Conservation (phyloP, 2,329 filamentous ascomycete genomes). For the Alternaria dauci region DNA sequence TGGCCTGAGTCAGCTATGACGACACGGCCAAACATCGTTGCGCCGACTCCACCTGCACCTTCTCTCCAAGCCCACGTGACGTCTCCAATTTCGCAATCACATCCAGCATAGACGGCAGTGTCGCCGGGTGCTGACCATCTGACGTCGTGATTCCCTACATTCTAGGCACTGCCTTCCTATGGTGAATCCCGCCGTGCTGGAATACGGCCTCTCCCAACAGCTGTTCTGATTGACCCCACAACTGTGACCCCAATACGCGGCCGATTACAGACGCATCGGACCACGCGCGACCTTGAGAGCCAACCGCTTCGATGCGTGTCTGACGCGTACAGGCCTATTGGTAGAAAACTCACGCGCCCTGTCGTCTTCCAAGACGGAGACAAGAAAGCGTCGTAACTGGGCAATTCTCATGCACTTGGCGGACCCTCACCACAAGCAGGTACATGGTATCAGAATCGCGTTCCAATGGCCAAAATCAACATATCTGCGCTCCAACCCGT, state of each 20-base stretch:
- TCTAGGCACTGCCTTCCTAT: slow-evolving; percentile 1
- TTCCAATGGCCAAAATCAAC: not conserved
- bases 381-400: slow-evolving; percentile 17
- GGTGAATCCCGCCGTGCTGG: not conserved
- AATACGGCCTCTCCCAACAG: not conserved
- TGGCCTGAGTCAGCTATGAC: not conserved
- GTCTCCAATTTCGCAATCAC: not conserved
- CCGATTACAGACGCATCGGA: not conserved
- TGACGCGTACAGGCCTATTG: not conserved
- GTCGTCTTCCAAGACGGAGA: slow-evolving; percentile 8
- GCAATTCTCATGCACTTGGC: slow-evolving; percentile 14
- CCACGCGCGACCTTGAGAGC: not conserved
- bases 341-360: not conserved
- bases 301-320: slow-evolving; percentile 9
- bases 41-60: not conserved
- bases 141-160: not conserved
- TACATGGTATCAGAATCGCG: not conserved
- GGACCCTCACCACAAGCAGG: not conserved
- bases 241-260: not conserved
- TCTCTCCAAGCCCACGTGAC: not conserved
- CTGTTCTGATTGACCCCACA: not conserved
- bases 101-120: not conserved
- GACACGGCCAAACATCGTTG: not conserved
- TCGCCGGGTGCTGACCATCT: not conserved
- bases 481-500: not conserved